Conservation (phyloP, 1,139 yeast genomes). For the Candida sojae region DNA sequence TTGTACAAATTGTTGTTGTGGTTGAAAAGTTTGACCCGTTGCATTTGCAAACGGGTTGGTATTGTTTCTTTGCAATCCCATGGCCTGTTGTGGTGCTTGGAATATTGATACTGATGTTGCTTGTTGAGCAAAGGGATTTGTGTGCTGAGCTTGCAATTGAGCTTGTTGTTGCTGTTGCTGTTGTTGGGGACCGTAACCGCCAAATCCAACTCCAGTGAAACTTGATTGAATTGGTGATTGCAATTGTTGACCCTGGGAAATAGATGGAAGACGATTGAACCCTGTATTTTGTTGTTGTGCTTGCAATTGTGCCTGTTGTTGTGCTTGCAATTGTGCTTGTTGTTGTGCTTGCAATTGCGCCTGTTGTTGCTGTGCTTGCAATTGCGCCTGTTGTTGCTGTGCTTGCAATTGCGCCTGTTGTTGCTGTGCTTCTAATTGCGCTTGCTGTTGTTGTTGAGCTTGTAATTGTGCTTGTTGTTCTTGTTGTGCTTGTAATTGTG, state of each 20-base stretch:
- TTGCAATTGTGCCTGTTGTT: conserved; percentile 12
- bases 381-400: conserved; percentile 11
- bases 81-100: conserved; percentile 15
- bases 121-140: conserved; percentile 27
- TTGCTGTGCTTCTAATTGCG: conserved; percentile 9
- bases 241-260: conserved; percentile 17
- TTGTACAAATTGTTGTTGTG: conserved; percentile 3
- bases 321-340: conserved; percentile 10
- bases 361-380: conserved; percentile 8
- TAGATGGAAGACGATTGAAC: conserved; percentile 13
- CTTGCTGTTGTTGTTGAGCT: conserved; percentile 10
- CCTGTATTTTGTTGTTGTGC: conserved; percentile 13
- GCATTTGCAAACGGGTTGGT: conserved; percentile 45
- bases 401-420: conserved; percentile 15
- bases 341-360: conserved; percentile 9
- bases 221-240: conserved; percentile 21
- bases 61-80: conserved; percentile 28
- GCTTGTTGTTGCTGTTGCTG: conserved; percentile 13
- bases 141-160: conserved; percentile 22
- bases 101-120: conserved; percentile 14
- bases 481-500: conserved; percentile 9
- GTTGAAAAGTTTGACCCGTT: conserved; percentile 12
- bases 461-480: conserved; percentile 9
- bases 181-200: conserved; percentile 48
- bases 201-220: conserved; percentile 60